Percentiles rank a stretch among this genome's conserved stretches.
These are phyloP conservation scores for Pascua sp. DNA, from an alignment of 1,284 basidiomycete genomes.

Conservation along the genomic window DNA sequence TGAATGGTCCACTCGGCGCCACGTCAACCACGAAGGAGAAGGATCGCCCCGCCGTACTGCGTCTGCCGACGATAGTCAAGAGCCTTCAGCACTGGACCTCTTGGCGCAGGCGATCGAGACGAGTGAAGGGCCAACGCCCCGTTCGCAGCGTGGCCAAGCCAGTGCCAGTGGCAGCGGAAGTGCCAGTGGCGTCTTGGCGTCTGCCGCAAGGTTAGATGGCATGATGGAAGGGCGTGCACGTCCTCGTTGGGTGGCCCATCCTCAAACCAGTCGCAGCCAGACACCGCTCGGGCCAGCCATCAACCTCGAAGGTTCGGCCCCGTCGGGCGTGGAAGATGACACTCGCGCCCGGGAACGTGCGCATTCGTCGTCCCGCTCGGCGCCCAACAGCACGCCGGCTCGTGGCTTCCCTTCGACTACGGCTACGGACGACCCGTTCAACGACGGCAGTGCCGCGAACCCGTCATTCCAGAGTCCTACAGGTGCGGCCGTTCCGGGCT, in stretches of 20 bases:
- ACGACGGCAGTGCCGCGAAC: not conserved
- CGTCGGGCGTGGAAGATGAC: not conserved
- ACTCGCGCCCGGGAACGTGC: not conserved
- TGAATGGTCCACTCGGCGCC: slow-evolving; percentile 18
- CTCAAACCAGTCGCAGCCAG: slow-evolving; percentile 8
- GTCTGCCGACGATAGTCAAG: slow-evolving; percentile 7
- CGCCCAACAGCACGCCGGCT: not conserved
- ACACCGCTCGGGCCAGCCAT: slow-evolving; percentile 36
- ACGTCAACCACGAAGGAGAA: slow-evolving; percentile 8
- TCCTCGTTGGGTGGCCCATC: not conserved
- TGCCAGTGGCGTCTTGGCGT: slow-evolving; percentile 3
- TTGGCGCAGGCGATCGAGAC: slow-evolving; percentile 42
- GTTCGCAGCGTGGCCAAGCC: not conserved
- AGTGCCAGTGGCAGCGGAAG: too few species aligned
- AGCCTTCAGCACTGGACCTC: slow-evolving; percentile 38
- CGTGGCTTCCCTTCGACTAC: not conserved
- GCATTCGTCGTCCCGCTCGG: not conserved
- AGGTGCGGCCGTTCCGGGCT: slow-evolving; percentile 38
- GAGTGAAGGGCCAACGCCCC: slow-evolving; percentile 8
- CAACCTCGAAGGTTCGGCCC: slow-evolving; percentile 19
- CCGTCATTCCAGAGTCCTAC: slow-evolving; percentile 34
- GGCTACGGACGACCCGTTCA: slow-evolving; percentile 15
- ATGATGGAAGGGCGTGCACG: slow-evolving; percentile 10
- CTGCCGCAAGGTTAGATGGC: slow-evolving; percentile 17
- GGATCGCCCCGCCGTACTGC: slow-evolving; percentile 5